These are phyloP conservation scores for Globisporangium nagaii DNA, from an alignment of 352 stramenopile genomes.

Conservation along the genomic window DNA sequence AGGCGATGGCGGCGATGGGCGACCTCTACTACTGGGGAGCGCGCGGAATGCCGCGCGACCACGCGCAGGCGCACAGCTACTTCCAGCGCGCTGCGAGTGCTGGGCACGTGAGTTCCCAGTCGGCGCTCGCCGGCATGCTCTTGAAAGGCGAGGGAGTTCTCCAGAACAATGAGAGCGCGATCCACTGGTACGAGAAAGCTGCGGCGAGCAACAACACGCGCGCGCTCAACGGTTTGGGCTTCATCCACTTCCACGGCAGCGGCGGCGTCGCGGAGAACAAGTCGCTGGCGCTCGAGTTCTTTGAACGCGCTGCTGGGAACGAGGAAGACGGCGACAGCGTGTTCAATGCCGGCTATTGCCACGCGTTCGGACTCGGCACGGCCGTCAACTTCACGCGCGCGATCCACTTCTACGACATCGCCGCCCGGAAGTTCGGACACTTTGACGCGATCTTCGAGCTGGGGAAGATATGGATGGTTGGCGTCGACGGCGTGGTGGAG, in stretches of 20 bases:
- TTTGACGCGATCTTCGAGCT: constrained; percentile 82
- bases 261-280: constrained; percentile 69
- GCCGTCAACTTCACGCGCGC: constrained; percentile 43
- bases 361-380: constrained; percentile 60
- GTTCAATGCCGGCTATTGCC: constrained; percentile 87
- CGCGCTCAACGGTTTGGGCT: constrained; percentile 87
- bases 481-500: constrained; percentile 17
- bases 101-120: constrained; percentile 51
- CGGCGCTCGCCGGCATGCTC: constrained; percentile 79
- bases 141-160: constrained; percentile 78
- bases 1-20: constrained; percentile 78
- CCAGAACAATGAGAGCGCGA: constrained; percentile 67
- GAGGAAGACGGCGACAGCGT: constrained; percentile 83
- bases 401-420: constrained; percentile 54
- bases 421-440: constrained; percentile 72
- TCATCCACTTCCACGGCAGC: constrained; percentile 84
- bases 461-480: constrained; percentile 47
- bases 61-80: constrained; percentile 63
- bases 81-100: constrained; percentile 60
- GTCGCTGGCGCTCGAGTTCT: constrained; percentile 69
- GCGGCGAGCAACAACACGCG: constrained; percentile 62
- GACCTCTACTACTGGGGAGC: constrained; percentile 89
- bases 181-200: constrained; percentile 75
- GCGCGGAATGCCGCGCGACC: constrained; percentile 64
- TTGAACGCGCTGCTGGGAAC: constrained; percentile 74